A percentile compares a stretch with the other conserved stretches of the same genome.
Conservation (phyloP, 441 rosid genomes). For the Adansonia rubrostipa region DNA sequence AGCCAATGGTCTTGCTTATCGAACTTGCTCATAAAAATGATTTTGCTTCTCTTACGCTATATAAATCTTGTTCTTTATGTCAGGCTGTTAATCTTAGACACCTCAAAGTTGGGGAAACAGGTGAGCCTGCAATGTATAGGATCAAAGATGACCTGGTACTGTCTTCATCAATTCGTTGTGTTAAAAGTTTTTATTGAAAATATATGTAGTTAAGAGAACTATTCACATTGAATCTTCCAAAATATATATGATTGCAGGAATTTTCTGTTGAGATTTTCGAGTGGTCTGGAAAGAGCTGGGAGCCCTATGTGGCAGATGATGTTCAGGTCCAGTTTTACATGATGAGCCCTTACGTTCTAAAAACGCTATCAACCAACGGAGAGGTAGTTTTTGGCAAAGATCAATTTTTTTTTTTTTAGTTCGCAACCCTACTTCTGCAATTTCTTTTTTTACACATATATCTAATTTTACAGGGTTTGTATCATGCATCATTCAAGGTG, state of each 20-base stretch:
- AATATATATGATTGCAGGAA: conserved; percentile 41
- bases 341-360: conserved; percentile 93
- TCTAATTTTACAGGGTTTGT: conserved; percentile 59
- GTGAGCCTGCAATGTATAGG: conserved; percentile 67
- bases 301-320: conserved; percentile 81
- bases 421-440: background rate
- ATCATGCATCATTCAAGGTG: conserved; percentile 66
- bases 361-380: conserved; percentile 66
- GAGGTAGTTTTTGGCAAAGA: conserved; percentile 44
- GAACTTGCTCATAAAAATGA: background rate
- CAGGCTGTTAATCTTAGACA: conserved; percentile 65
- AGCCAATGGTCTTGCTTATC: conserved; percentile 4
- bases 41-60: background rate
- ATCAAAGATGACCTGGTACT: conserved; percentile 71
- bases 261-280: conserved; percentile 72
- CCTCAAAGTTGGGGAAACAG: conserved; percentile 60
- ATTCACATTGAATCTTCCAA: background rate
- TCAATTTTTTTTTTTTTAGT: background rate
- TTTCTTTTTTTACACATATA: conserved; percentile 9
- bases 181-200: background rate
- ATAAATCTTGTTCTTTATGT: conserved; percentile 22
- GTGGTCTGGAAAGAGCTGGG: conserved; percentile 90
- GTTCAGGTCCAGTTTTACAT: conserved; percentile 88
- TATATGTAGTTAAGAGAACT: background rate
- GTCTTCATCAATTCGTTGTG: conserved; percentile 19